Conservation (phyloP, 495 filamentous ascomycete genomes). For the Neurospora sp. region DNA sequence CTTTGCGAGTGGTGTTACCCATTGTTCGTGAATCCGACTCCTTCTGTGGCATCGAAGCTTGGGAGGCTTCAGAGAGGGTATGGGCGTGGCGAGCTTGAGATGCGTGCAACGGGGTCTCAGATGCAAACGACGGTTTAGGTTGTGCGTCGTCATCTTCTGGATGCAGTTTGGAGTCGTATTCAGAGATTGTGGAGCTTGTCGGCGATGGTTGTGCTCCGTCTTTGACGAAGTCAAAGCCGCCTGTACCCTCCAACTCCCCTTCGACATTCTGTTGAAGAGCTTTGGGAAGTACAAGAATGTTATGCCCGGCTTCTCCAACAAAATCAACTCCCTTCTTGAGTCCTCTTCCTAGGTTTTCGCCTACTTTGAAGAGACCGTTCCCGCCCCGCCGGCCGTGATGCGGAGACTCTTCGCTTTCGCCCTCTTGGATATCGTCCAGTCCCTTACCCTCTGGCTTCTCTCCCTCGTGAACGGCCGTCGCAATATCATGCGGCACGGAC, state of each 20-base stretch:
- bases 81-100: constrained; percentile 20
- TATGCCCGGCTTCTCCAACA: constrained; percentile 29
- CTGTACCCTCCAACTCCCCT: constrained; percentile 42
- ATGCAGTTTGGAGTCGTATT: constrained; percentile 1
- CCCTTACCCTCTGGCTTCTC: constrained; percentile 9
- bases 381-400: constrained; percentile 10
- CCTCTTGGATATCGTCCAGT: constrained; percentile 20
- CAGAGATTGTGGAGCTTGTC: constrained; percentile 17
- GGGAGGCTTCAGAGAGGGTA: constrained; percentile 23
- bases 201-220: constrained; percentile 6
- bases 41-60: constrained; percentile 22
- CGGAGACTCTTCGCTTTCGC: constrained; percentile 14
- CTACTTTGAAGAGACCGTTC: constrained; percentile 26
- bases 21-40: constrained; percentile 19
- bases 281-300: constrained; percentile 9
- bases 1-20: constrained; percentile 37
- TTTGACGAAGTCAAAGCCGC: constrained; percentile 40
- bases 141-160: constrained; percentile 12
- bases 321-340: constrained; percentile 35
- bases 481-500: constrained; percentile 61
- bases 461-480: constrained; percentile 52
- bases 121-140: constrained; percentile 23
- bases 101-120: constrained; percentile 17
- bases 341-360: constrained; percentile 24
- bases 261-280: constrained; percentile 56